Evolutionary conservation across 768 basidiomycete genomes (phyloP).

Genomic region (Amanita fuliginea): DNA sequence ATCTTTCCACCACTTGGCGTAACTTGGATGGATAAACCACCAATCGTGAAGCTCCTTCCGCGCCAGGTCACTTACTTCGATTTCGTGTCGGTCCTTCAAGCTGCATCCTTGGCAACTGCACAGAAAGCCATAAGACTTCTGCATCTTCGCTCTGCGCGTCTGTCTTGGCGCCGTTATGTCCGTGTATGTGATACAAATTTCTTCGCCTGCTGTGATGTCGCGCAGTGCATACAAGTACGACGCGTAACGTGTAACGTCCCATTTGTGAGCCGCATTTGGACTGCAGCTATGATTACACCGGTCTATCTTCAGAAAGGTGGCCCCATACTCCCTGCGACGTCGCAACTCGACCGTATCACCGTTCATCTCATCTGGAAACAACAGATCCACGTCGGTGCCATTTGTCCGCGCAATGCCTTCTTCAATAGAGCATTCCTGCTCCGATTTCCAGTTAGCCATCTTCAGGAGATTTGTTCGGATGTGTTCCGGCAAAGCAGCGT

Average conservation of each 20-base stretch:
- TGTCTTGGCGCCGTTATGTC: constrained; percentile 25
- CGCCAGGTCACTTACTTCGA: constrained; percentile 19
- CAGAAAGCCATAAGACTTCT: constrained; percentile 27
- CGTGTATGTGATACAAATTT: constrained; percentile 35
- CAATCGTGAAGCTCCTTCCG: constrained; percentile 23
- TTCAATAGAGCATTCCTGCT: constrained; percentile 23
- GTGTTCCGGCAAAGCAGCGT: constrained; percentile 16
- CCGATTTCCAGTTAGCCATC: constrained; percentile 20
- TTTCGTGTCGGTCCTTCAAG: constrained; percentile 10
- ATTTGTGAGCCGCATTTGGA: constrained; percentile 31
- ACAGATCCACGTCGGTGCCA: constrained; percentile 24
- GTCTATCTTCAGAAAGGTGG: constrained; percentile 28
- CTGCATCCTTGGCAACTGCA: constrained; percentile 30
- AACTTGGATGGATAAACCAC: constrained; percentile 25
- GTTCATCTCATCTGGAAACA: constrained; percentile 13
- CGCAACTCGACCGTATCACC: constrained; percentile 8
- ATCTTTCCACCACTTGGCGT: constrained; percentile 31
- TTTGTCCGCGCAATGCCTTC: constrained; percentile 36
- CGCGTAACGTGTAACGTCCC: constrained; percentile 27
- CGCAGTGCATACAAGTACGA: constrained; percentile 30
- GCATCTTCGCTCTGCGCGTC: constrained; percentile 21
- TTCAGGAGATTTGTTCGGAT: constrained; percentile 17
- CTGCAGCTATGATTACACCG: constrained; percentile 38
- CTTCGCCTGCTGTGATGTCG: constrained; percentile 25
- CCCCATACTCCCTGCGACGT: constrained; percentile 24